Base-by-base conservation (phyloP, 2,329 filamentous ascomycete genomes). In the Colletotrichum sojae region DNA sequence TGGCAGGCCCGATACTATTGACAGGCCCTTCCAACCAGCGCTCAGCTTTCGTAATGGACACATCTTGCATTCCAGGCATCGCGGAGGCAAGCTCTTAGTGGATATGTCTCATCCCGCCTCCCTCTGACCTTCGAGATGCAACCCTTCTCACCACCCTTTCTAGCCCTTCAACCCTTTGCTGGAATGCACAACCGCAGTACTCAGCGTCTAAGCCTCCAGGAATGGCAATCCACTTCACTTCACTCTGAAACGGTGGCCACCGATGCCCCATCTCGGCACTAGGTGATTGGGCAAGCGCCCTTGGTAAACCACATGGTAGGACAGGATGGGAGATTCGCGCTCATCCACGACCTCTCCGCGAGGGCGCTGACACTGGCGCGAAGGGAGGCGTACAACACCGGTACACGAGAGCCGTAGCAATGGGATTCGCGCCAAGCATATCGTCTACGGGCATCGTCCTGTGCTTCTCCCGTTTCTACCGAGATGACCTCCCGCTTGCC, bases 341-440 rank as follows among this genome's bases (percentile, higher is more conserved):
- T 46, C 67, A 55, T n/a, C 45, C 67, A 45, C 62, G 45, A 67
- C 25, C 55, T 56, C 22, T 66, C 59, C 46, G n/a, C 63, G 55
- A 69, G 67, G 67, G 67, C 66, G 66, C 43, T 51, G 46, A n/a
- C 43, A 55, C 55, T 69, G 67, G 67, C 62, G 52, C 51, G 67
- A 61, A 69, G 67, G 67, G 67, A 69, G 55, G 18, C 43, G 40
- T 52, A 15, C 40, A 51, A 36, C 56, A 61, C 56, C 45, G 51
- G 62, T 16, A 52, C 25, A 51, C 22, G 45, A 27, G 45, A 63
- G 36, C 55, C 36, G 51, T 39, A 36, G 45, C 36, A 36, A 56
- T 52, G 52, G 51, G 54, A 61, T 69, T 61, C 55, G 55, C 56
- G 62, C 55, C 51, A 20, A 48, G 66, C 25, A 20, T 66, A 55